Evolutionary conservation across 176 grass and related monocot species (phyloP).

Genomic region (sorghum (Sorghum bicolor)): DNA sequence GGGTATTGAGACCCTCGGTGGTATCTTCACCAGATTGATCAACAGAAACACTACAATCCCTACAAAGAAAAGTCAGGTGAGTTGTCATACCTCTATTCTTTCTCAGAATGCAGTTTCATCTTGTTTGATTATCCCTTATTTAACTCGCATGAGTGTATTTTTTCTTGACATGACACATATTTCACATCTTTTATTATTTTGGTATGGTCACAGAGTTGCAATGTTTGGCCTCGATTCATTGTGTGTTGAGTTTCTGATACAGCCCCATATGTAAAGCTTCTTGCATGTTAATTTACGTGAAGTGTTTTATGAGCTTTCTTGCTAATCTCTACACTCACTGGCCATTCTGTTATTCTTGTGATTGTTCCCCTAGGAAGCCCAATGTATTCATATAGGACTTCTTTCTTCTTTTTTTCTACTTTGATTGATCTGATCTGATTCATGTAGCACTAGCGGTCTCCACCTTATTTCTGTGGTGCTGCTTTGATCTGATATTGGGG

Average conservation of each 20-base stretch:
- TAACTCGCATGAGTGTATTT: neutral
- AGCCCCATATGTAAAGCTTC: neutral
- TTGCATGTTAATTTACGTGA: neutral
- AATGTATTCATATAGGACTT: neutral
- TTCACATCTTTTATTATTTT: neutral
- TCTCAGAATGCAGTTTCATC: neutral
- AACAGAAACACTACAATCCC: slow-evolving; percentile 84
- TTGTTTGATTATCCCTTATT: neutral
- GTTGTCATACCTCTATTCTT: neutral
- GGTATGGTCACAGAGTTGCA: neutral
- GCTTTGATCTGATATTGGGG: neutral
- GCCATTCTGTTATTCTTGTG: neutral
- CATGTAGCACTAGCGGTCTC: neutral
- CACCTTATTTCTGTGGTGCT: neutral
- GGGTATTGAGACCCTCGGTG: slow-evolving; percentile 77
- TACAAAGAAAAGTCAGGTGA: slow-evolving; percentile 65
- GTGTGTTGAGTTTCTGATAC: neutral
- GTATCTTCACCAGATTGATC: slow-evolving; percentile 77
- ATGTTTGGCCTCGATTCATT: neutral
- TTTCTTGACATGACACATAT: neutral
- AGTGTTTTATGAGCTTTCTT: neutral
- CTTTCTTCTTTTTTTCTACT: too few species aligned
- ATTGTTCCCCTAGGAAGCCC: neutral
- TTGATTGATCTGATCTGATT: neutral
- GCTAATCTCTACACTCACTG: neutral